Base-by-base conservation (phyloP, 2,329 filamentous ascomycete genomes). In the Colletotrichum eleusines region DNA sequence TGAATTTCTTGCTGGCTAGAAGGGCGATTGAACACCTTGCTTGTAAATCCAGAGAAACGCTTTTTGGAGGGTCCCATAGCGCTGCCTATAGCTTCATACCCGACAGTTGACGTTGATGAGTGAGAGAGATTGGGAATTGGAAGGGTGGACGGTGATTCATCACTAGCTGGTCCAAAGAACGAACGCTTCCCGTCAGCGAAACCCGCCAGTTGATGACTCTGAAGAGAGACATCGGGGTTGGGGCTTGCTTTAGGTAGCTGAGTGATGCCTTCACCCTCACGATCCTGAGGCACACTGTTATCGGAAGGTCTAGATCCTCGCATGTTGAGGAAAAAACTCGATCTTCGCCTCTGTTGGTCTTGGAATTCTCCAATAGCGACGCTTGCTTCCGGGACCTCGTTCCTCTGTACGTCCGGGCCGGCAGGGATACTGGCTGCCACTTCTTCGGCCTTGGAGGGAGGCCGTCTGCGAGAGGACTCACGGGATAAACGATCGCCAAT, bases 401-500 rank as follows among this genome's bases (percentile, higher is more conserved):
- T 83, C 20, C 79, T 77, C 23, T 76, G 78, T 8, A 78, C 72
- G 60, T 73, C 72, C 18, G 55, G 58, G 3, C 55, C 74, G 16
- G 54, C 60, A 2, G 33, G 28, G 61, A 67, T 18, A 16, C 42
- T 61, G 6, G n/a, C 23, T 0, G 23, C 63, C 20, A 72, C 69
- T 5, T 71, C 63, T 23, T 71, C 72, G 3, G 75, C 71, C 55
- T 77, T 74, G 35, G 78, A 77, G 44, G 74, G 73, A 26, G 75
- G 78, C 28, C 79, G 78, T 26, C 82, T 79, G 8, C 73, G 73
- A 9, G 80, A 78, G 2, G 77, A 78, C 8, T 76, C 76, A 6
- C 80, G 78, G 20, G 77, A 76, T 53, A 87, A 78, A 64, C 82
- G 82, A 63, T 81, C 83, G 3, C 85, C 83, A 62, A 87, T 79